These are phyloP conservation scores for Pleurotus djamor DNA, from an alignment of 768 basidiomycete genomes.

Conservation along the genomic window DNA sequence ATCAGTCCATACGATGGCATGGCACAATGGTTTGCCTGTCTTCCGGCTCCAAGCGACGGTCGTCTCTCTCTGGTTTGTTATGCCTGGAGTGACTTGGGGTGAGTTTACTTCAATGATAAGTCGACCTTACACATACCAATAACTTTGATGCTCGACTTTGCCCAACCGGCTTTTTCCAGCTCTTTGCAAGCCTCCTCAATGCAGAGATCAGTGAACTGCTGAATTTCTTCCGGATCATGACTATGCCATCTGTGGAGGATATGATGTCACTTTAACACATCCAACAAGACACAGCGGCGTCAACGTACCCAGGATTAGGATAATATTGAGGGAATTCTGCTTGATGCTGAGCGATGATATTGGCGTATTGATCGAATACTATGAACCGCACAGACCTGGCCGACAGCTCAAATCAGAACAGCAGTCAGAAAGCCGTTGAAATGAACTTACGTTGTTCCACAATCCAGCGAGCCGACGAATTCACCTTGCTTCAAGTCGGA, in stretches of 20 bases:
- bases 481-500: constrained; percentile 56
- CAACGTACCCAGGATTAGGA: constrained; percentile 73
- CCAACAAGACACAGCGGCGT: background rate
- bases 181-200: constrained; percentile 69
- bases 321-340: constrained; percentile 94
- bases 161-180: constrained; percentile 76
- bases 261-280: constrained; percentile 2
- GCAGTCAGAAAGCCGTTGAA: background rate
- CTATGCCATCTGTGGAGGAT: constrained; percentile 79
- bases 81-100: constrained; percentile 43
- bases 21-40: constrained; percentile 87
- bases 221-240: constrained; percentile 86
- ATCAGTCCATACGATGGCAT: constrained; percentile 96
- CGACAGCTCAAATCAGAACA: background rate
- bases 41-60: constrained; percentile 89
- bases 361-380: constrained; percentile 82
- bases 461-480: constrained; percentile 91
- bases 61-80: constrained; percentile 98
- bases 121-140: constrained; percentile 56
- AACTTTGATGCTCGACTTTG: constrained; percentile 80
- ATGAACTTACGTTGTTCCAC: constrained; percentile 84
- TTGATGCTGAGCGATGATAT: constrained; percentile 88
- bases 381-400: constrained; percentile 87
- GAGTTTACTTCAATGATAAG: constrained; percentile 11
- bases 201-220: constrained; percentile 69